phyloP scores from a whole-genome alignment of 306 rosid species.

The Styphnolobium japonicum region DNA sequence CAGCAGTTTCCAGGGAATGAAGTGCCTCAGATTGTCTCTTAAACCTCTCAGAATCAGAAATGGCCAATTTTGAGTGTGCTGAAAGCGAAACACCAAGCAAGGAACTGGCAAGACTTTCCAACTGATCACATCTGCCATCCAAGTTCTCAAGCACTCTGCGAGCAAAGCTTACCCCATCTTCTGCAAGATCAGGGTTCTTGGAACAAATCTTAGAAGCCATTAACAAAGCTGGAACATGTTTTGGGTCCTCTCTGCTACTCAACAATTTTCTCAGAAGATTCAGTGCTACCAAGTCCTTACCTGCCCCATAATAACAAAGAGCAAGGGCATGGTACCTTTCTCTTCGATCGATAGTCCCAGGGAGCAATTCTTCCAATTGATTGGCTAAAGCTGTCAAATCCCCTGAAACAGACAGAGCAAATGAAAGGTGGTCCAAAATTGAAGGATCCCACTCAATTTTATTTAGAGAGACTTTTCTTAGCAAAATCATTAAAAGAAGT shows the following conservation, averaged over 20 bases:
- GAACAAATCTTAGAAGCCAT: constrained; percentile 88
- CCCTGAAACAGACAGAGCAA: constrained; percentile 83
- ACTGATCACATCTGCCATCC: constrained; percentile 58
- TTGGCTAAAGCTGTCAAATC: constrained; percentile 68
- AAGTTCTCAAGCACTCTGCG: constrained; percentile 50
- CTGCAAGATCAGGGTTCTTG: constrained; percentile 49
- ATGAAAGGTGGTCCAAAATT: constrained; percentile 89
- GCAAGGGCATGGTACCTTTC: constrained; percentile 62
- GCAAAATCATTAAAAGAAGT: constrained; percentile 80
- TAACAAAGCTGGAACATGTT: constrained; percentile 61
- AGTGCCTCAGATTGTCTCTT: constrained; percentile 69
- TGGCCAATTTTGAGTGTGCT: constrained; percentile 51
- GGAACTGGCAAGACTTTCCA: constrained; percentile 60
- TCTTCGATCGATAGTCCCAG: constrained; percentile 52
- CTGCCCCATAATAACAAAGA: constrained; percentile 82
- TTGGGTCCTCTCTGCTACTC: constrained; percentile 59
- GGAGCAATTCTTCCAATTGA: constrained; percentile 76
- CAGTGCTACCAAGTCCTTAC: constrained; percentile 65
- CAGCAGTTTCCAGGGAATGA: constrained; percentile 60
- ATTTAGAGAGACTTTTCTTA: constrained; percentile 53
- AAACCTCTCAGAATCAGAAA: constrained; percentile 61
- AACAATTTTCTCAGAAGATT: constrained; percentile 69
- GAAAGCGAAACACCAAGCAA: constrained; percentile 85
- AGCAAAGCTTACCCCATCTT: constrained; percentile 63
- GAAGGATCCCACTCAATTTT: constrained; percentile 94